Conservation (phyloP, 768 basidiomycete genomes). For the Boletellus emodensis region DNA sequence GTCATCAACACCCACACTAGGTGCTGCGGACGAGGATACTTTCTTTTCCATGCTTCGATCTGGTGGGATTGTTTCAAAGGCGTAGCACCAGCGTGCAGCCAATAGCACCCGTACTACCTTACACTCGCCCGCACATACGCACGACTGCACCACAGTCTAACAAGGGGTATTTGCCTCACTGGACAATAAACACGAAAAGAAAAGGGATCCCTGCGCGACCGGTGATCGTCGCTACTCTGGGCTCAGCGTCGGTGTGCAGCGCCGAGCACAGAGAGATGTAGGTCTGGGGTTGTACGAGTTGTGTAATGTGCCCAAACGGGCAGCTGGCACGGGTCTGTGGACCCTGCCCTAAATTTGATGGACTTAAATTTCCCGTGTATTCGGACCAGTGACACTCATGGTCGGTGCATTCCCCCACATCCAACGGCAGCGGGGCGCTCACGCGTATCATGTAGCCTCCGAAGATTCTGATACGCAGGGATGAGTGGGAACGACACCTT, state of each 20-base stretch:
- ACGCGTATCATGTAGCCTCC: conserved; percentile 34
- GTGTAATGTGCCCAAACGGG: neutral
- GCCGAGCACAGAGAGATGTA: too few relatives aligned
- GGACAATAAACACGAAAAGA: too few relatives aligned
- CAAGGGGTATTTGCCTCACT: too few relatives aligned
- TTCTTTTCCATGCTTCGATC: conserved; percentile 84
- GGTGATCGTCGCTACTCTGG: too few relatives aligned
- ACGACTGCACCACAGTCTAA: too few relatives aligned
- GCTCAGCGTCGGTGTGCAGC: too few relatives aligned
- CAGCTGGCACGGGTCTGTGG: neutral
- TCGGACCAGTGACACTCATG: conserved; percentile 26
- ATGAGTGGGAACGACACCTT: conserved; percentile 84
- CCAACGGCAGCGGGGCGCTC: neutral
- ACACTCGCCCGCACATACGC: too few relatives aligned
- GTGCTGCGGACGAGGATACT: conserved; percentile 59
- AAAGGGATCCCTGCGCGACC: too few relatives aligned
- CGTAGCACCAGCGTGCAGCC: conserved; percentile 31
- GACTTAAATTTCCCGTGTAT: conserved; percentile 31
- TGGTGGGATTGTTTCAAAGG: conserved; percentile 74
- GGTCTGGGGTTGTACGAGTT: too few relatives aligned
- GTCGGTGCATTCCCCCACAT: conserved; percentile 21
- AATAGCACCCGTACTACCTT: too few relatives aligned
- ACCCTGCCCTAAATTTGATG: conserved; percentile 39
- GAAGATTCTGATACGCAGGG: conserved; percentile 61
- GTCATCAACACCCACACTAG: conserved; percentile 31